Evolutionary conservation across 768 basidiomycete genomes (phyloP), one percentile per base, ranked within the genome.

Genomic region (Strobilomyces confusus): DNA sequence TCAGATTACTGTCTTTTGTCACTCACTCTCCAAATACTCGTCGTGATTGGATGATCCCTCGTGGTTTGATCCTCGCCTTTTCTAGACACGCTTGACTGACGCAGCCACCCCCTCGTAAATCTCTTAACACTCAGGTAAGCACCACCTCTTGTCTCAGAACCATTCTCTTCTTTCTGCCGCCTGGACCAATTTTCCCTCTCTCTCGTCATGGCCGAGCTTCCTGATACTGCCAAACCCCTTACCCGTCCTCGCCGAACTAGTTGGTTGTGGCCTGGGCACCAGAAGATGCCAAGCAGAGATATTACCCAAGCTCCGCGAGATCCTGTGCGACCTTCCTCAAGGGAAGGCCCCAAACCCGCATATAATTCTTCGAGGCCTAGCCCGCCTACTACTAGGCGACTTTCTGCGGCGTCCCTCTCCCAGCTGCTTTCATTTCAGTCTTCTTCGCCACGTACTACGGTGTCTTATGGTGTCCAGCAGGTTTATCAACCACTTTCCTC

Each of bases 111-210:
- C 44, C 34, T 23, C 51, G 52, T 48, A 62, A 57, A 55, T 64
- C 56, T 59, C 60, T 61, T 57, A 55, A 55, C 22, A 41, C 54
- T 60, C 69, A 69, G 69, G 68, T 69, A 66, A 71, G 65, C 60
- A 50, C 44, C 51, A 32, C 49, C 48, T 56, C 52, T 62, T 60
- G 52, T 57, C 48, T 56, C 38, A 23, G 29, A 38, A 44, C 58
- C 25, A 44, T 50, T 43, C 12, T 47, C 62, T 56, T 50, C 56
- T 56, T 34, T 29, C 37, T 51, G 22, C 50, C 45, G 34, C 53
- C 37, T 8, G 36, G 19, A 2, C 22, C 22, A 12, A 43, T 42
- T 63, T 43, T 45, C 47, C 7, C 22, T 56, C 49, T 29, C 49
- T 58, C 54, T 52, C 47, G 29, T 58, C 54, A 68, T 70, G 68